A percentile compares a stretch with the other conserved stretches of the same genome.
Conservation (phyloP, 2,329 filamentous ascomycete genomes). For the Colletotrichum lentis region DNA sequence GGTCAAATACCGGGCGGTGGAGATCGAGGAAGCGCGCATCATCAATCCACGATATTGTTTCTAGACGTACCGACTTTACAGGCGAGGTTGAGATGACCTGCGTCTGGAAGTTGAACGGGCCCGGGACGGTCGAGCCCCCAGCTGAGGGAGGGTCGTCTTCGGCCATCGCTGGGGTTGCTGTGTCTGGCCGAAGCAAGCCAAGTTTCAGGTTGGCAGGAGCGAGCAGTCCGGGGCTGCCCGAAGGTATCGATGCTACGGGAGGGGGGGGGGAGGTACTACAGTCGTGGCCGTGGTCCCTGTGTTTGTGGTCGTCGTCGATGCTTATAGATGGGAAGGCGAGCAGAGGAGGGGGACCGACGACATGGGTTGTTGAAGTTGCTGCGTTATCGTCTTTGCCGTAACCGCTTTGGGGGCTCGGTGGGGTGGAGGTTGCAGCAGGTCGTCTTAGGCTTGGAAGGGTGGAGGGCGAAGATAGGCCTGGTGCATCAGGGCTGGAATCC, state of each 20-base stretch:
- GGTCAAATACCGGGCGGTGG: conserved; percentile 1
- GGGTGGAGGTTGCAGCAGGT: conserved; percentile 63
- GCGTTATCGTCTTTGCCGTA: conserved; percentile 23
- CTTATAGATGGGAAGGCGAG: conserved; percentile 27
- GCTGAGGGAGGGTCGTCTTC: conserved; percentile 42
- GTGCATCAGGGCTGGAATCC: conserved; percentile 59
- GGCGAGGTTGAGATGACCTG: conserved; percentile 77
- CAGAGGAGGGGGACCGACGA: conserved; percentile 14
- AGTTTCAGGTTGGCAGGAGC: conserved; percentile 15
- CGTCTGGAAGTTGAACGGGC: conserved; percentile 95
- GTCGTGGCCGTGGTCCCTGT: conserved; percentile 1
- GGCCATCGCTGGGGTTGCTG: conserved; percentile 47
- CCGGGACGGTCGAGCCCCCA: conserved; percentile 52
- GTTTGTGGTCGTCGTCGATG: conserved; percentile 15
- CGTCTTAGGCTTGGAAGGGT: conserved; percentile 64
- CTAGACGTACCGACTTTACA: conserved; percentile 73
- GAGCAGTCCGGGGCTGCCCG: conserved; percentile 30
- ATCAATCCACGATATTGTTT: not conserved
- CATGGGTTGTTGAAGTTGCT: conserved; percentile 22
- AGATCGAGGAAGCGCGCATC: conserved; percentile 16
- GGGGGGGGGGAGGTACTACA: not conserved
- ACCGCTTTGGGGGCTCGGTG: conserved; percentile 56
- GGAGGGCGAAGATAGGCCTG: conserved; percentile 44
- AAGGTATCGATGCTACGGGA: conserved; percentile 38
- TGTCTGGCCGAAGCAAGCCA: conserved; percentile 39